Conservation (phyloP, 2,329 filamentous ascomycete genomes). For the Cercospora sp. region DNA sequence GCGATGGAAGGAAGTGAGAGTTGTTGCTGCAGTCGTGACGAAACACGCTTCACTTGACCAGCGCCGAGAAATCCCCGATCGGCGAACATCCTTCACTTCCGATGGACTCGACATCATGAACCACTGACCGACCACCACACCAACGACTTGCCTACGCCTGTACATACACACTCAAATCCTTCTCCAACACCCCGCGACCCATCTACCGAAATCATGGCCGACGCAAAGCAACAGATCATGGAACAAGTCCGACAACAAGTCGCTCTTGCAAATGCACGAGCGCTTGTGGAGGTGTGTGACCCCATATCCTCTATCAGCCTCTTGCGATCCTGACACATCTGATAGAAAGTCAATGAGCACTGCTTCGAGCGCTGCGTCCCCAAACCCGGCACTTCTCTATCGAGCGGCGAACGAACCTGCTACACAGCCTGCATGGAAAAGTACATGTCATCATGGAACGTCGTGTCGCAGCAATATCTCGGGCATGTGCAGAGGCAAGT, state of each 20-base stretch:
- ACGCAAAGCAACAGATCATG: conserved; percentile 52
- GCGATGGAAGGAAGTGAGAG: too few species aligned
- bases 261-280: conserved; percentile 53
- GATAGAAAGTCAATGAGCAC: conserved; percentile 58
- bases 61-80: conserved; percentile 1
- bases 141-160: background rate
- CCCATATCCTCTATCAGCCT: background rate
- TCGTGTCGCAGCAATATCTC: conserved; percentile 52
- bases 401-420: conserved; percentile 52
- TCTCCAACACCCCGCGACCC: background rate
- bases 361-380: conserved; percentile 58
- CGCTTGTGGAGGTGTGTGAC: conserved; percentile 50
- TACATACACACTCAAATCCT: background rate
- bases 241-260: conserved; percentile 56
- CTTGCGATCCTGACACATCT: background rate
- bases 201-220: conserved; percentile 35
- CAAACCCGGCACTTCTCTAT: conserved; percentile 53
- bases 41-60: conserved; percentile 8
- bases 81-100: conserved; percentile 3
- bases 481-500: conserved; percentile 48
- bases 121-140: background rate
- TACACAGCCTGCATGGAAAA: conserved; percentile 57
- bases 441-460: conserved; percentile 57
- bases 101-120: background rate
- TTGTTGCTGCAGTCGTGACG: background rate